Base-by-base conservation (phyloP, 805 yeast species). In the Metahyphopichia silvanorum region DNA sequence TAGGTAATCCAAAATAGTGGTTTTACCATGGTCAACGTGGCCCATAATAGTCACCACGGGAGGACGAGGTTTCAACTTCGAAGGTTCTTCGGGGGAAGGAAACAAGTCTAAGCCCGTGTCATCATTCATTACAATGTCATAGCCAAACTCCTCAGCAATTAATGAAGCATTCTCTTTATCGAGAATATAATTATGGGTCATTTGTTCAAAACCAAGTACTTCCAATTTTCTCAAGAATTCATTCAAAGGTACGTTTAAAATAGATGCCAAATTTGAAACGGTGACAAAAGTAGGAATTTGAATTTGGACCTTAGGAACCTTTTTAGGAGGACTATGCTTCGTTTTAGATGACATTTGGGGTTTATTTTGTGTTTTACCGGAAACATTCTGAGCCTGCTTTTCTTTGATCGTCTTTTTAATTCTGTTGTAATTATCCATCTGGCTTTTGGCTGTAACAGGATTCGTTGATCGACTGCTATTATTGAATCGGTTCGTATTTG, bases 11-110 rank as follows among this genome's bases (percentile, higher is more conserved):
- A 93, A 70, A 39, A 93, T 81, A 0, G 98, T 91, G 2, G 98
- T 93, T 55, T 93, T 93, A 2, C 98, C 98, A 53, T 93, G 98
- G 58, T 93, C 98, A 19, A 93, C 98, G 57, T 93, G 98, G 2
- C 98, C 98, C 98, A 93, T 93, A 32, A 93, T 86, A 0, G 98
- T 89, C 4, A 93, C 97, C 16, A 93, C 82, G 0, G 98, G 98
- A 0, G 98, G 88, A 43, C 98, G 67, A 5, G 79, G 69, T 27
- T 75, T 77, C 41, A 82, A 54, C 15, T 59, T 49, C 5, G 62
- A 59, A n/a, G 55, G 51, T 18, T 70, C 70, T 2, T 62, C 68
- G 0, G 85, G 75, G 2, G 62, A 60, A 0, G 79, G 75, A 11
- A 74, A 68, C 12, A 86, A 77, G 40, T 80, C 76, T 32, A 82